Conservation (phyloP, 495 filamentous ascomycete genomes). For the Daldinia concentrica region DNA sequence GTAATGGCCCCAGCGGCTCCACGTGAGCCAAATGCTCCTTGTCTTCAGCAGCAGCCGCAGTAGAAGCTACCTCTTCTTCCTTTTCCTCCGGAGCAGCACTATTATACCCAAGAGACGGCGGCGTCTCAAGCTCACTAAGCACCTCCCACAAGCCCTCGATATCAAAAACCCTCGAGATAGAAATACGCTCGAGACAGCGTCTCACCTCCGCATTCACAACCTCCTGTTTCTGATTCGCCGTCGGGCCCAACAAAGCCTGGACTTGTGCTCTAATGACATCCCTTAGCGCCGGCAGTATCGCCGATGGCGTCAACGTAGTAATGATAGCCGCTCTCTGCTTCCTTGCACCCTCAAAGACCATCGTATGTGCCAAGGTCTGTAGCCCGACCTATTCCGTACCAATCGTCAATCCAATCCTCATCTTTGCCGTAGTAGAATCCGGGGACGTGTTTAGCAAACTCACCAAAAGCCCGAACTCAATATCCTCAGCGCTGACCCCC, state of each 20-base stretch:
- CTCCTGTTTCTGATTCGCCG: conserved; percentile 20
- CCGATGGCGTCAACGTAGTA: conserved; percentile 47
- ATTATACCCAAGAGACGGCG: not conserved
- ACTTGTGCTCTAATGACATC: conserved; percentile 46
- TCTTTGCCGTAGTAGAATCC: not conserved
- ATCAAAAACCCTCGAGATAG: conserved; percentile 68
- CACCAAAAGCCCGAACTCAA: conserved; percentile 51
- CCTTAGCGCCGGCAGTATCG: conserved; percentile 49
- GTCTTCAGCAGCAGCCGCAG: not conserved
- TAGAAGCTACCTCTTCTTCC: not conserved
- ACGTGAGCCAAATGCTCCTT: not conserved
- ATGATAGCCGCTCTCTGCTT: conserved; percentile 45
- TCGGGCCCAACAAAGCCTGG: conserved; percentile 18
- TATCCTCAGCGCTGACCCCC: conserved; percentile 58
- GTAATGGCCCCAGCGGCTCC: not conserved
- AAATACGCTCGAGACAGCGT: conserved; percentile 58
- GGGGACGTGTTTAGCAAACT: conserved; percentile 25
- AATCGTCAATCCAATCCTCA: not conserved
- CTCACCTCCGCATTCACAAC: conserved; percentile 32
- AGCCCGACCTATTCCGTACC: conserved; percentile 45
- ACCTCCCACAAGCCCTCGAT: conserved; percentile 66
- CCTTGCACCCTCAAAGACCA: conserved; percentile 29
- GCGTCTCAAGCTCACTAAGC: conserved; percentile 54
- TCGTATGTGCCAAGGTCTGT: conserved; percentile 47
- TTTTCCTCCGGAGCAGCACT: not conserved